Conservation (phyloP, 1,139 yeast species). For the Debaryomyces psychrophilus region DNA sequence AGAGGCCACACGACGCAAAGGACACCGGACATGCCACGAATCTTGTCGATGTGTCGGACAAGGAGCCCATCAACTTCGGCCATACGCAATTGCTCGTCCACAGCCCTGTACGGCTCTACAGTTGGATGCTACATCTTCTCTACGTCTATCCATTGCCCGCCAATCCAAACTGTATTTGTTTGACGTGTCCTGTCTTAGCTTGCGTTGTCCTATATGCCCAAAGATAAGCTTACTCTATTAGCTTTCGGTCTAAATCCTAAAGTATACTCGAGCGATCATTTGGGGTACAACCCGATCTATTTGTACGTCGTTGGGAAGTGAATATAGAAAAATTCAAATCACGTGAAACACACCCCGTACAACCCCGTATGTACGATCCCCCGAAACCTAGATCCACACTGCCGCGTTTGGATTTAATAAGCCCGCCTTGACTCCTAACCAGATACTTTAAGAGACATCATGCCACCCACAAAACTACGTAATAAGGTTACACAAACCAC, state of each 20-base stretch:
- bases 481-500: constrained; percentile 4
- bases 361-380: background rate
- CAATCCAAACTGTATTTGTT: no score
- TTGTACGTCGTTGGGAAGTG: background rate
- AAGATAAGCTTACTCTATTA: background rate
- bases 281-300: background rate
- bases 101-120: no score
- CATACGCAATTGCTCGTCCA: no score
- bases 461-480: background rate
- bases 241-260: background rate
- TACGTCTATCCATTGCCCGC: no score
- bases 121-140: no score
- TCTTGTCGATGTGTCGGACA: background rate
- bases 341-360: background rate
- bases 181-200: no score
- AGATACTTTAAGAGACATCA: background rate
- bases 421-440: background rate
- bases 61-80: no score
- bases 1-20: background rate
- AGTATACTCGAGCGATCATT: background rate
- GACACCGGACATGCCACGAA: background rate
- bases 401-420: background rate
- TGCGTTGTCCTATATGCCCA: no score
- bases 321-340: no score
- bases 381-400: constrained; percentile 2